Conservation (phyloP, 2,329 filamentous ascomycete species). For the Colletotrichum sp. region DNA sequence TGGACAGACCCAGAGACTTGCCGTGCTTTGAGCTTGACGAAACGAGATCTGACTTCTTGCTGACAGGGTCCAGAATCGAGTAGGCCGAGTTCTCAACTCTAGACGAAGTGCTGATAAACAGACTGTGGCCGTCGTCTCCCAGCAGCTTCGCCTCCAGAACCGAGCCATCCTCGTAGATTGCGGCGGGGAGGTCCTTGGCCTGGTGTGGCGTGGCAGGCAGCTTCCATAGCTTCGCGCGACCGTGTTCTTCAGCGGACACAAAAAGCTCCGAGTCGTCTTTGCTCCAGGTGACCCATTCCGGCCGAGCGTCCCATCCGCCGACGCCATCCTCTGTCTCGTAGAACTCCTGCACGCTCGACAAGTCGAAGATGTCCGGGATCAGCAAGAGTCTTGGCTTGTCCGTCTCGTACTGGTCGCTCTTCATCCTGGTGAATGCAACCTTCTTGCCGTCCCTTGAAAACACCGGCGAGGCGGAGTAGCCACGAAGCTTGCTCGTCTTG, state of each 20-base stretch:
- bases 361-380: slow-evolving; percentile 63
- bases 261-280: slow-evolving; percentile 68
- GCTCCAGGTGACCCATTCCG: slow-evolving; percentile 63
- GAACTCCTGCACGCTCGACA: slow-evolving; percentile 65
- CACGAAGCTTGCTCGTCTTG: slow-evolving; percentile 62
- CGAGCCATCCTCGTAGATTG: slow-evolving; percentile 58
- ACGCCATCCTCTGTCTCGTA: slow-evolving; percentile 66
- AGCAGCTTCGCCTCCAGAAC: slow-evolving; percentile 61
- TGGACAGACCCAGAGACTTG: slow-evolving; percentile 68
- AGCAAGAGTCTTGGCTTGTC: slow-evolving; percentile 76
- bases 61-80: slow-evolving; percentile 57
- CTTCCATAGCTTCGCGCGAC: slow-evolving; percentile 65
- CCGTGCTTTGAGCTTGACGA: slow-evolving; percentile 73
- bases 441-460: slow-evolving; percentile 77
- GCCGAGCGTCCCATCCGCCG: slow-evolving; percentile 65
- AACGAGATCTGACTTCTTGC: slow-evolving; percentile 45
- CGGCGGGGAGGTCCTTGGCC: slow-evolving; percentile 51
- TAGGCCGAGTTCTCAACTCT: slow-evolving; percentile 77
- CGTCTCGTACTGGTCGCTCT: slow-evolving; percentile 76
- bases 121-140: slow-evolving; percentile 42
- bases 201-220: slow-evolving; percentile 60
- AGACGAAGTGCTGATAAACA: slow-evolving; percentile 73
- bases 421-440: slow-evolving; percentile 82
- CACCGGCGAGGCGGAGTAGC: slow-evolving; percentile 69
- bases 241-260: slow-evolving; percentile 76